Conservation (phyloP, 495 filamentous ascomycete genomes). For the Penicillium silybi region DNA sequence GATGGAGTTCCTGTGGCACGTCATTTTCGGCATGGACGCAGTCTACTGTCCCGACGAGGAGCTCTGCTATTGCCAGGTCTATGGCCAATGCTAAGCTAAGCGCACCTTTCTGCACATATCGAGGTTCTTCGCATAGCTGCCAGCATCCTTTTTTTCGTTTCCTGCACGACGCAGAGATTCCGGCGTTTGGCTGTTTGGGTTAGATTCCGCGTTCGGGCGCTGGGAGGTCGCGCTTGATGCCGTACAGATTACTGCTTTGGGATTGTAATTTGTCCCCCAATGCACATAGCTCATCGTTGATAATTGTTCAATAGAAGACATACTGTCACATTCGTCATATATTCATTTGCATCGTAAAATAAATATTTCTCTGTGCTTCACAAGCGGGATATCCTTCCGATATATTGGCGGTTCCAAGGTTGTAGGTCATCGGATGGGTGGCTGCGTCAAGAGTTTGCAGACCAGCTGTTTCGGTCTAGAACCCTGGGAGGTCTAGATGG, state of each 20-base stretch:
- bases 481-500: too few relatives aligned
- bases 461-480: too few relatives aligned
- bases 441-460: too few relatives aligned
- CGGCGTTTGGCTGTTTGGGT: not conserved
- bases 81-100: constrained; percentile 37
- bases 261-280: not conserved
- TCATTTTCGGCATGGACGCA: constrained; percentile 53
- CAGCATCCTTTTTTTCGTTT: not conserved
- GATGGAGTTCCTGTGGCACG: constrained; percentile 73
- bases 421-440: too few relatives aligned
- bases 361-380: too few relatives aligned
- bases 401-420: too few relatives aligned
- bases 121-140: not conserved
- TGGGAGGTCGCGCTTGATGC: not conserved
- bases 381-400: too few relatives aligned
- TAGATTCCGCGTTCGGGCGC: not conserved
- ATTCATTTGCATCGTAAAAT: too few relatives aligned
- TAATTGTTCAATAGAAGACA: not conserved
- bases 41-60: constrained; percentile 47
- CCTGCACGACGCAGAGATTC: not conserved
- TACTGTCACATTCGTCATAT: not conserved
- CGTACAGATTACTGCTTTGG: too few relatives aligned
- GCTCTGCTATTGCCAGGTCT: constrained; percentile 48
- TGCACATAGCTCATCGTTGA: not conserved
- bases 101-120: not conserved